phyloP scores from a whole-genome alignment of 805 yeast genomes.

The Spathaspora girioi region DNA sequence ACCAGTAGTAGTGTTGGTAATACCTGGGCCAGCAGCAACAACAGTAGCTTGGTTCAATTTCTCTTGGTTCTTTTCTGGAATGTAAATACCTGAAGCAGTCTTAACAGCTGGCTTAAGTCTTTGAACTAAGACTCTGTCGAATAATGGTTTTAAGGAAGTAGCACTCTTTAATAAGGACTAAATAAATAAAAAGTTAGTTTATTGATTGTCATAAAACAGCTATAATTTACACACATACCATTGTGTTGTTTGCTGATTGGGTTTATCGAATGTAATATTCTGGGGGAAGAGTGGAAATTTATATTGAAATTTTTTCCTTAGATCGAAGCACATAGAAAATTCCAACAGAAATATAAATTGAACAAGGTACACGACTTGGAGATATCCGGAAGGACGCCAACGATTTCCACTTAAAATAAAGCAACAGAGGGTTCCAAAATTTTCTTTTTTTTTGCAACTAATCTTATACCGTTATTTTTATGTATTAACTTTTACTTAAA shows the following conservation, averaged over 20 bases:
- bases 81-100: slow-evolving; percentile 89
- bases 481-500: not conserved
- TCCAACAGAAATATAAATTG: slow-evolving; percentile 4
- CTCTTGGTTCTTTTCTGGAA: slow-evolving; percentile 95
- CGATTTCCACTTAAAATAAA: too few relatives aligned
- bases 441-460: not conserved
- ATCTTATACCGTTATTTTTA: not conserved
- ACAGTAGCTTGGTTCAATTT: slow-evolving; percentile 91
- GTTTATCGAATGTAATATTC: not conserved
- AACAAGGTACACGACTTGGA: slow-evolving; percentile 5
- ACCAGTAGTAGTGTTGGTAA: slow-evolving; percentile 67
- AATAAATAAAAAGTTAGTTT: slow-evolving; percentile 9
- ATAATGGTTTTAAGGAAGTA: slow-evolving; percentile 83
- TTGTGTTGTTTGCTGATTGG: not conserved
- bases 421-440: not conserved
- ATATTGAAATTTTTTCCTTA: not conserved
- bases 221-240: not conserved
- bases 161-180: slow-evolving; percentile 70
- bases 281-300: not conserved
- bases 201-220: not conserved
- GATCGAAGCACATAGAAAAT: slow-evolving; percentile 4
- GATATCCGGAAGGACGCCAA: too few relatives aligned
- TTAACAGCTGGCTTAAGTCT: slow-evolving; percentile 86
- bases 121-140: slow-evolving; percentile 95
- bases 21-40: slow-evolving; percentile 94